Conservation (phyloP, 164 flowering plant genomes). For the Vitis cinerea region DNA sequence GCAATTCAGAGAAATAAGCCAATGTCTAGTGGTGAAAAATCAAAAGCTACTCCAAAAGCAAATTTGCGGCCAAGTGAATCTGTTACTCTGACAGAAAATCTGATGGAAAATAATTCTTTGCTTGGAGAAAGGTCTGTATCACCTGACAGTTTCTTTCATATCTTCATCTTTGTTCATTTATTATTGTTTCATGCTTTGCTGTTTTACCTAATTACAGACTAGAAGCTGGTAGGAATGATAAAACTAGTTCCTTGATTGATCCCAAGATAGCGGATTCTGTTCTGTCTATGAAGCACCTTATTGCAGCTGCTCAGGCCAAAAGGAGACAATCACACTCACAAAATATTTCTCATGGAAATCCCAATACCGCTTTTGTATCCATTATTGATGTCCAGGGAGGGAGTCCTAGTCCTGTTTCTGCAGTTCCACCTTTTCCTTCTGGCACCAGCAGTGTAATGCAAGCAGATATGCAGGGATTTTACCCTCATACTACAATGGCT, state of each 20-base stretch:
- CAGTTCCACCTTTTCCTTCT: conserved; percentile 34
- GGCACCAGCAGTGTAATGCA: conserved; percentile 31
- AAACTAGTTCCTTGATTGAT: conserved; percentile 31
- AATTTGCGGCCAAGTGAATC: conserved; percentile 20
- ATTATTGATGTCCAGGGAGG: conserved; percentile 32
- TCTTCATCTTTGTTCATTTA: not conserved
- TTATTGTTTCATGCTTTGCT: not conserved
- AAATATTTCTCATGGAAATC: conserved; percentile 30
- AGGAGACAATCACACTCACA: conserved; percentile 64
- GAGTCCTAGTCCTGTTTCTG: conserved; percentile 51
- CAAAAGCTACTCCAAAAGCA: conserved; percentile 44
- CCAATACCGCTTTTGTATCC: conserved; percentile 24
- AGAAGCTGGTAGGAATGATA: conserved; percentile 39
- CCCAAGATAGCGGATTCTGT: conserved; percentile 49
- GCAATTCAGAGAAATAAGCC: conserved; percentile 40
- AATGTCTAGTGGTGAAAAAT: conserved; percentile 39
- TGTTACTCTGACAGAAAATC: conserved; percentile 20
- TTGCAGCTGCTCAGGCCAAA: conserved; percentile 97
- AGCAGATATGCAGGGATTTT: conserved; percentile 39
- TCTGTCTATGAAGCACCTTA: conserved; percentile 79
- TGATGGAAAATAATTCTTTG: conserved; percentile 21
- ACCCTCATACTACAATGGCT: conserved; percentile 25
- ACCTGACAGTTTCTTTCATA: not conserved
- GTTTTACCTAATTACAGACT: conserved; percentile 27
- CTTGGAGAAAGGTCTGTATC: conserved; percentile 41